Evolutionary conservation across 1,284 basidiomycete genomes (phyloP), one percentile per base, ranked within the genome.

Genomic region (Pascua guehoae): DNA sequence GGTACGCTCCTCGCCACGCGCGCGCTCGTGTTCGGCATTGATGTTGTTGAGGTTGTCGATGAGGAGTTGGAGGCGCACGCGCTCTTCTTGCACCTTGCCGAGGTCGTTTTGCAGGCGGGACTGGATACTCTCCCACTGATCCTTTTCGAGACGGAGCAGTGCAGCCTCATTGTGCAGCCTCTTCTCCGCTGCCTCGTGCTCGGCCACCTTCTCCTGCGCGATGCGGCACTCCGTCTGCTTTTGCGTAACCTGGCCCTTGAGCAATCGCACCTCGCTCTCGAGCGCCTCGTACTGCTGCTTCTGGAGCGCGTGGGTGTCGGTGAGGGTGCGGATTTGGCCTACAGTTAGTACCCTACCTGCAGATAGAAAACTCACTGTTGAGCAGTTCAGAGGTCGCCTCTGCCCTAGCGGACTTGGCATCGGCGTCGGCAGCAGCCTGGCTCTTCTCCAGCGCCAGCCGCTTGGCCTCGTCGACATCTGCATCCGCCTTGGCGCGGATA

Each of bases 11-110:
- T 91, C 92, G 65, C 86, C 85, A 11, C 86, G 85, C 0, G 88
- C 87, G 41, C 85, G 83, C 69, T 95, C 91, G 14, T 90, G 81
- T 68, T 96, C 92, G 54, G 84, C 84, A 67, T 91, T 89, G 85
- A 97, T 91, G 67, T 84, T 87, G 75, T 91, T 89, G 36, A 94
- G 86, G 67, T 89, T 94, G 24, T 83, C 80, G 82, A 96, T 89
- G 16, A 96, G 81, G 69, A 92, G 89, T 16, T 89, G 86, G 10
- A 97, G 80, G 60, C 88, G 87, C 5, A 88, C 86, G 10, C 91
- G 86, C 71, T 97, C 93, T 63, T 86, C 80, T 8, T 87, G 80
- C 1, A 96, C 80, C 1, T 80, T 82, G 67, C 85, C 85, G 74
- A 95, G 92, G 76, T 97, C 93, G 50, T 91, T 87, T 8, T 88